Base-by-base conservation (phyloP, 2,329 filamentous ascomycete genomes). In the Phoma herbarum region DNA sequence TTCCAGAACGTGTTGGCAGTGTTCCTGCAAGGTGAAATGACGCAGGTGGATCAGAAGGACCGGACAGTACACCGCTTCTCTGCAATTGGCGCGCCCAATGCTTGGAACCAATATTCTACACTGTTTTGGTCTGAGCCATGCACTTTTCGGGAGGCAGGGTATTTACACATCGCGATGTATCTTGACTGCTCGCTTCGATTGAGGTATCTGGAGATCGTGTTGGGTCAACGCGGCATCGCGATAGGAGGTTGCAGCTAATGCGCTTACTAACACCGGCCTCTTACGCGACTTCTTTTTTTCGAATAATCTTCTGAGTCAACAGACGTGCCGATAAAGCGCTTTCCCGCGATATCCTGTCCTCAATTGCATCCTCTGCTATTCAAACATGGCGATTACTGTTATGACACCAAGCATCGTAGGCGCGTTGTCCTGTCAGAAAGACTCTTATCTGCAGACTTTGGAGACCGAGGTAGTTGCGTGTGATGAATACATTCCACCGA, bases 401-500 rank as follows among this genome's bases (percentile, higher is more conserved):
- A 48, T 64, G 4, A 52, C 52, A 11, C 69, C 72, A 1, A 63
- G 56, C 45, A 66, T 75, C 28, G 73, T 75, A 2, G 73, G 73
- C 44, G 70, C 73, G 43, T 55, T 75, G 14, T 65, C 61, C 45
- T 75, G 72, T 43, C 73, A 75, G 28, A 72, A 69, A 52, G 62
- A 75, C 33, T 74, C 72, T 48, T 75, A 75, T 56, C 65, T 73
- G 18, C 63, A 68, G 39, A 65, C 54, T 8, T 63, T 75, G 31
- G 65, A 73, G 25, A 75, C 73, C 4, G 58, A 69, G 55, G 73
- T 75, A 1, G 64, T 75, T 10, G 73, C 72, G 8, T 75, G 73
- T 52, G 62, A 60, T 3, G 72, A 75, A 52, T 74, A 68, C 41
- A 55, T 60, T 10, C 65, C 65, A 18, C 68, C 69, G 18, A 64